Evolutionary conservation across 148 eudicot species (phyloP).

Genomic region (Simmondsia chinensis): DNA sequence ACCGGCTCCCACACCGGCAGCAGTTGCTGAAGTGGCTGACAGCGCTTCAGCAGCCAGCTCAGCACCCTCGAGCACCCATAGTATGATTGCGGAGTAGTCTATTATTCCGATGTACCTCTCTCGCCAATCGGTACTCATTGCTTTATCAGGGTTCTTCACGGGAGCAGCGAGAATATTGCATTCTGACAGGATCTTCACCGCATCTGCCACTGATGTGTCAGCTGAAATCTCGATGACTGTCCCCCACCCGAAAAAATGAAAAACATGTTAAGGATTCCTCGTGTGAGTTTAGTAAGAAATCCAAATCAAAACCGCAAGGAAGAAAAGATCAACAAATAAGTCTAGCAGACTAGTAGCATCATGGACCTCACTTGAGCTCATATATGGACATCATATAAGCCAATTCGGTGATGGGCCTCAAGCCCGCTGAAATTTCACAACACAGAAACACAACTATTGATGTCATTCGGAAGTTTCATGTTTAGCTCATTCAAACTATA

Average conservation of each 20-base stretch:
- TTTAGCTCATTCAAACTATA: too few species aligned
- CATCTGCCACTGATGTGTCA: conserved; percentile 50
- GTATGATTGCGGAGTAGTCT: conserved; percentile 74
- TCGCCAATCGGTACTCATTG: conserved; percentile 47
- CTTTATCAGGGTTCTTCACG: conserved; percentile 48
- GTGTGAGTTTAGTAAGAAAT: not conserved
- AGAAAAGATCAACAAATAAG: too few species aligned
- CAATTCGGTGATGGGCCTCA: too few species aligned
- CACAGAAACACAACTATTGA: too few species aligned
- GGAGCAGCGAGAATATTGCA: conserved; percentile 88
- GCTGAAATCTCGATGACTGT: conserved; percentile 77
- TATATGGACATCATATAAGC: too few species aligned
- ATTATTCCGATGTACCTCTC: conserved; percentile 67
- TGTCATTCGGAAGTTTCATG: too few species aligned
- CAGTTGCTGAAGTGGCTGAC: conserved; percentile 74
- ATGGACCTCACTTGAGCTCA: too few species aligned
- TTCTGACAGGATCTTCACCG: conserved; percentile 76
- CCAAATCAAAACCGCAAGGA: not conserved
- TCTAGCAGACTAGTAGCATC: too few species aligned
- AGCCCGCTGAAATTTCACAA: too few species aligned
- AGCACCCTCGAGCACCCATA: conserved; percentile 86
- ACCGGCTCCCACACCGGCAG: conserved; percentile 86
- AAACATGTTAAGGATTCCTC: not conserved
- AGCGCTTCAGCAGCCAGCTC: conserved; percentile 69
- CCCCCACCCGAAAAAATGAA: too few species aligned